Evolutionary conservation across 2,329 filamentous ascomycete genomes (phyloP), one percentile per base, ranked within the genome.

Genomic region (Nemania sp.): DNA sequence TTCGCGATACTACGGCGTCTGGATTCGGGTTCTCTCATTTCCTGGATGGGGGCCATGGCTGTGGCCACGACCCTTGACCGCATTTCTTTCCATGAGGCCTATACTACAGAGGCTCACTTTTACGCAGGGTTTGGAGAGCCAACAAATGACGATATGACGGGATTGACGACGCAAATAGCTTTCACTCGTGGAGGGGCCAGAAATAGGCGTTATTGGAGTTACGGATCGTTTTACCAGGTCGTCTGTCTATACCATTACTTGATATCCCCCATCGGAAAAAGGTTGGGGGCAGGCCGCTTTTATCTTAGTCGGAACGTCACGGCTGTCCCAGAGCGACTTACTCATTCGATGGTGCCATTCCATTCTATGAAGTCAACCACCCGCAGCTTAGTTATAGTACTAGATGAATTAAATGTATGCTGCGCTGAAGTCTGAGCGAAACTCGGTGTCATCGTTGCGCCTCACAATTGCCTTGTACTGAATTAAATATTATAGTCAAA

Each of bases 1-100:
- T 71, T 67, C 65, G 66, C 67, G 66, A 68, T 67, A 70, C 63
- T 72, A 69, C 64, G 69, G 69, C 69, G 69, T 71, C 69, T 72
- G 69, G 69, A 70, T 69, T 71, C 64, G 67, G 70, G 59, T 47
- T 68, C 57, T 63, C 57, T 55, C 35, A 65, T 65, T 67, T 68
- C 68, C 69, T 70, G 69, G 68, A 70, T 71, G 69, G 53, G 53
- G 62, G 67, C 61, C 65, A 69, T 65, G 69, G 67, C 62, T 65
- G 69, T 64, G 69, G 68, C 63, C 65, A 69, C 59, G 62, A 48
- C 55, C 52, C 49, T 66, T 57, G 54, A 59, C 56, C 52, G 52
- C 12, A 59, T 67, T 60, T 67, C 54, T 61, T 68, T 65, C 54
- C 64, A 63, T 57, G 61, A 49, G 64, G 62, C 64, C 56, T 57